phyloP scores from a whole-genome alignment of 169 alveolate genomes.

The Besnoitia besnoiti region DNA sequence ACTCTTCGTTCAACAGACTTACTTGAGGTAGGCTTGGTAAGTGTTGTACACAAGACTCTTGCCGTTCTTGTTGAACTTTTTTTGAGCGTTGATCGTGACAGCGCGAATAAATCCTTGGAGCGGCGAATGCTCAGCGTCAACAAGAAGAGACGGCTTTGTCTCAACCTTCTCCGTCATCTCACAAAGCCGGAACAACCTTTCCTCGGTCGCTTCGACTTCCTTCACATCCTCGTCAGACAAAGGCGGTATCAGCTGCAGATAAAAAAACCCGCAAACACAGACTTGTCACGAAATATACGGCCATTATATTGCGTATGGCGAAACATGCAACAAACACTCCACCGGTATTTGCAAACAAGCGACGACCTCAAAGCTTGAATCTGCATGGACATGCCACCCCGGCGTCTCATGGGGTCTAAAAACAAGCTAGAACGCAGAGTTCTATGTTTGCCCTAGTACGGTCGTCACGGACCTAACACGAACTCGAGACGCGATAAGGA shows the following conservation, averaged over 20 bases:
- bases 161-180: neutral
- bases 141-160: slow-evolving; percentile 39
- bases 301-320: no score
- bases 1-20: no score
- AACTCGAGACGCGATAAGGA: no score
- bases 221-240: neutral
- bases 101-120: slow-evolving; percentile 74
- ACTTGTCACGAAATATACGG: neutral
- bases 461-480: no score
- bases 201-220: neutral
- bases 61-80: slow-evolving; percentile 60
- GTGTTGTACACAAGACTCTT: slow-evolving; percentile 73
- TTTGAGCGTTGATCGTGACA: slow-evolving; percentile 58
- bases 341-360: no score
- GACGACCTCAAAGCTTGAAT: no score
- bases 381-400: no score
- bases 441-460: no score
- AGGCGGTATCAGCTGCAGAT: neutral
- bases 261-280: neutral
- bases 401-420: no score
- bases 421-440: no score
- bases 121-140: slow-evolving; percentile 80
- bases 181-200: neutral
- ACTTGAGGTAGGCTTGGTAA: slow-evolving; percentile 74
- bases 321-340: no score